Evolutionary conservation across 2,329 filamentous ascomycete genomes (phyloP).

Genomic region (Meredithiella fracta): DNA sequence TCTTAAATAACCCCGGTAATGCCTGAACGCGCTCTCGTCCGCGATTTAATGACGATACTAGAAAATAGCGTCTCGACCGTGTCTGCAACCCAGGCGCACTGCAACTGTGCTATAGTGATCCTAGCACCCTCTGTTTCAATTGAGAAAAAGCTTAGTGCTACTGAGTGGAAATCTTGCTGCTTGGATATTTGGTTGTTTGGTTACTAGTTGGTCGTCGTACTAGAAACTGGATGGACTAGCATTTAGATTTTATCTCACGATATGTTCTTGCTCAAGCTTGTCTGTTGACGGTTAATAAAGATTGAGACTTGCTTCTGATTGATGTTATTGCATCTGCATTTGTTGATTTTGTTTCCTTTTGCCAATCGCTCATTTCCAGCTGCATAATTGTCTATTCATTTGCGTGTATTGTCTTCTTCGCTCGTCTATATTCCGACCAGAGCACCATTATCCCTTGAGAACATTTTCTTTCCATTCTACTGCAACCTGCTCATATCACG

Average conservation of each 20-base stretch:
- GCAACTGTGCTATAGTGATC: neutral
- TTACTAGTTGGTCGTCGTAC: too few species aligned
- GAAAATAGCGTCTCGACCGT: neutral
- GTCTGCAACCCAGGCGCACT: neutral
- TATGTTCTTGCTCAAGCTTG: neutral
- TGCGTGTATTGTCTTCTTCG: neutral
- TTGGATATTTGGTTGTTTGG: too few species aligned
- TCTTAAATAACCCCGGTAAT: too few species aligned
- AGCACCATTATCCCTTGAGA: neutral
- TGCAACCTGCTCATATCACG: neutral
- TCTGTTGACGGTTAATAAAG: neutral
- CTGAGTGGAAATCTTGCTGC: neutral
- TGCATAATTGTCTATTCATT: too few species aligned
- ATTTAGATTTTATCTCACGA: too few species aligned
- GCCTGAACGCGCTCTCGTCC: slow-evolving; percentile 1
- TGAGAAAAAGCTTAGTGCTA: neutral
- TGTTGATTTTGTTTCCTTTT: neutral
- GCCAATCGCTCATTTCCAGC: neutral
- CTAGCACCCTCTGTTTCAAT: neutral
- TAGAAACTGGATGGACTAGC: too few species aligned
- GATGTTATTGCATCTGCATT: neutral
- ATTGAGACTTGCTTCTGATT: neutral
- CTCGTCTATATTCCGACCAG: neutral
- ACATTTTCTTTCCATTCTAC: neutral
- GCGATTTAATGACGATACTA: slow-evolving; percentile 2